Base-by-base conservation (phyloP, 441 rosid species). In the Arabidopsis lyrata region DNA sequence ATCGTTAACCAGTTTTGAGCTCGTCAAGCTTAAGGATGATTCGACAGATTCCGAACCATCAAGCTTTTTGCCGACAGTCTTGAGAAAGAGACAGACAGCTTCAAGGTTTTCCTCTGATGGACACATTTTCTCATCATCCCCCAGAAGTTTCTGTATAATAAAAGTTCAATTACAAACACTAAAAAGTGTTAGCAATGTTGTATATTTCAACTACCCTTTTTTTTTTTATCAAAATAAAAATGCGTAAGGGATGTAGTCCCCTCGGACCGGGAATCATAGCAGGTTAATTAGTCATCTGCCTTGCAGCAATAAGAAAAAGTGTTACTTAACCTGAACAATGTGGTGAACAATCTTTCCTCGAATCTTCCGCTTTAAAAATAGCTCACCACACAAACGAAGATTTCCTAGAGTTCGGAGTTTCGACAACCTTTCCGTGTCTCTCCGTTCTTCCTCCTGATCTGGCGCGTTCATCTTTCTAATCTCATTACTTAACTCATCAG, bases 91-190 rank as follows among this genome's bases (percentile, higher is more conserved):
- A 67, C 96, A 91, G n/a, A 86, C 86, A 55, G 96, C 97, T 83
- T 91, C 98, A n/a, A 93, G 92, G 79, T 85, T 88, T 76, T 93
- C 98, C 82, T 93, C 97, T 0, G 86, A 86, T 32, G 98, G 98
- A 70, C 92, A 93, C 63, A 63, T 52, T 53, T 80, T 79, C 68
- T 63, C 77, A 69, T 90, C 96, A 22, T 73, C 74, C 20, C 91
- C 88, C 72, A 93, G 72, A 78, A 91, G 96, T 73, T 87, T 89
- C 97, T 93, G 86, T 67, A 36, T 39, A 9, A 32, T 6, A 11
- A 36, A 47, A 27, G 53, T 35, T 50, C 8, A 42, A 48, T 18
- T 62, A 50, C 29, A 5, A 4, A 0, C 24, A 22, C 24, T 2
- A 1, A 22, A 22, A 22, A 22, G 24, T 22, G 3, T 22, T 22